phyloP scores from a whole-genome alignment of 2,329 filamentous ascomycete species.

The Fonsecaea multimorphosa region DNA sequence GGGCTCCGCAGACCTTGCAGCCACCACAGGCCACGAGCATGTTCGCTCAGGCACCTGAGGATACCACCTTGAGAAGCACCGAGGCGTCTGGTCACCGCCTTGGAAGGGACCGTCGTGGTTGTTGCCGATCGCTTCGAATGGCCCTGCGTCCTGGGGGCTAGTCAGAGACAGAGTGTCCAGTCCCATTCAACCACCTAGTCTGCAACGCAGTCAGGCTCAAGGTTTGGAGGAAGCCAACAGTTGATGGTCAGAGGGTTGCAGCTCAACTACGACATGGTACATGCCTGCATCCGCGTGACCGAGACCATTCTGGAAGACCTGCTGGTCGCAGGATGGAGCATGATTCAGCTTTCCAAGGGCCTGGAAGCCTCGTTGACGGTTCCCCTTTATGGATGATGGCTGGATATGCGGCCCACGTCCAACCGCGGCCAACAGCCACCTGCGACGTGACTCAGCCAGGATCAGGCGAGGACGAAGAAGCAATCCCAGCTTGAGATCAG shows the following conservation, averaged over 20 bases:
- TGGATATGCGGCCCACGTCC: background rate
- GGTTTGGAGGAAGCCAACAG: background rate
- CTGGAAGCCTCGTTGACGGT: background rate
- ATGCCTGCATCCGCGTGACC: background rate
- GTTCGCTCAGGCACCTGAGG: constrained; percentile 18
- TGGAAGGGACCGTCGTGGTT: background rate
- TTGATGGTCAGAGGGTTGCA: background rate
- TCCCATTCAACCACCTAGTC: background rate
- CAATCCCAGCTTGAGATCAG: background rate
- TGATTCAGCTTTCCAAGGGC: background rate
- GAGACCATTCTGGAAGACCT: background rate
- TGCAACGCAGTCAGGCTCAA: background rate
- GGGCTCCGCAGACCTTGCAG: constrained; percentile 14
- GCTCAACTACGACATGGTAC: background rate
- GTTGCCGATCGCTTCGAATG: background rate
- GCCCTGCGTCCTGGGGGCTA: background rate
- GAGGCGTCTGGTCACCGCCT: background rate
- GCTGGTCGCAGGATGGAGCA: background rate
- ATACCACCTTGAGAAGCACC: no score
- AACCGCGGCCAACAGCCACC: background rate
- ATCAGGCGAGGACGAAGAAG: background rate
- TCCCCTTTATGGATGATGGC: background rate
- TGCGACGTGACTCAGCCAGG: constrained; percentile 16
- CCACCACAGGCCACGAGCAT: constrained; percentile 1
- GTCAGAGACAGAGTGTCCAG: background rate